Evolutionary conservation across 108 stramenopile species (phyloP).

Genomic region (Mayamaea pseudoterrestris): DNA sequence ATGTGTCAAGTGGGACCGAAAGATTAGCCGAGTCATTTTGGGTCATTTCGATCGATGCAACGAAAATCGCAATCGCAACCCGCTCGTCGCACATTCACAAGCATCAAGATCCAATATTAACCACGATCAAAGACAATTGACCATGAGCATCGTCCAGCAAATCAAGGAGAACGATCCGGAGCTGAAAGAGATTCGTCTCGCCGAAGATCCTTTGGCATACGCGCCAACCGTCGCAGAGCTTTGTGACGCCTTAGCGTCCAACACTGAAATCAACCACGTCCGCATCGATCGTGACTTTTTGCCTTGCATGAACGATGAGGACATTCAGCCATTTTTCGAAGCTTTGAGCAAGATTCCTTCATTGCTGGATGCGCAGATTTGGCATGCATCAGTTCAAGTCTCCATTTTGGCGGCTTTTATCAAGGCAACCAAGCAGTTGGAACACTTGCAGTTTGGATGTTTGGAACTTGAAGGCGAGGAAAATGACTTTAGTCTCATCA

Average conservation of each 20-base stretch:
- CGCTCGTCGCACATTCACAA: too few relatives aligned
- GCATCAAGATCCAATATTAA: too few relatives aligned
- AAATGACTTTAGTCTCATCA: conserved; percentile 4
- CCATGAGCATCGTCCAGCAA: conserved; percentile 2
- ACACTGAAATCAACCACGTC: conserved; percentile 3
- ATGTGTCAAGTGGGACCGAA: too few relatives aligned
- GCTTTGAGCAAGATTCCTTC: neutral
- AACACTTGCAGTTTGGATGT: conserved; percentile 1
- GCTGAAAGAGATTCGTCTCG: conserved; percentile 2
- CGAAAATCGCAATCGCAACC: too few relatives aligned
- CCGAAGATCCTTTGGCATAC: conserved; percentile 5
- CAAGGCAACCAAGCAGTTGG: neutral
- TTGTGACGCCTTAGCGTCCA: neutral
- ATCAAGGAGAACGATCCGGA: conserved; percentile 5
- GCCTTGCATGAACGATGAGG: conserved; percentile 1
- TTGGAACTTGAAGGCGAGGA: conserved; percentile 1
- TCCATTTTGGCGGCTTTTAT: conserved; percentile 1
- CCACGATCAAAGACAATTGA: too few relatives aligned
- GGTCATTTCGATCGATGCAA: too few relatives aligned
- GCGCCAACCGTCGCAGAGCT: neutral
- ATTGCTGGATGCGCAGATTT: conserved; percentile 2
- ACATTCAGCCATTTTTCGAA: neutral
- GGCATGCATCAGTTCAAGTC: conserved; percentile 4
- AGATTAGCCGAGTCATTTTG: too few relatives aligned
- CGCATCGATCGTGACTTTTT: conserved; percentile 8